A percentile compares a stretch with the other conserved stretches of the same genome.
phyloP scores from a whole-genome alignment of 164 flowering plant genomes.

The Stephania japonica region DNA sequence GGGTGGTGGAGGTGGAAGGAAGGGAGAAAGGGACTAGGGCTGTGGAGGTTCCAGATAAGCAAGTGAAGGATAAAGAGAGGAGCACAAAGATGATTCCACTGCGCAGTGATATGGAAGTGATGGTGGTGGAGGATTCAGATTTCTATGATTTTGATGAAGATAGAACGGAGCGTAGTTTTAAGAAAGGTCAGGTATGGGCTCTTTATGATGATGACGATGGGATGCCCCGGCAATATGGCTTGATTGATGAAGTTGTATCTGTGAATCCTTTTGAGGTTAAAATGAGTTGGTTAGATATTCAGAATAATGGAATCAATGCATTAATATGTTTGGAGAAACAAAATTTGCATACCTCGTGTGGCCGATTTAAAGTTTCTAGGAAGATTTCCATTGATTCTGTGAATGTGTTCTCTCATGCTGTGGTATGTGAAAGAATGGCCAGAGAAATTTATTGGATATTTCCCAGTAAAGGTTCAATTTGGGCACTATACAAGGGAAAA shows the following conservation, averaged over 20 bases:
- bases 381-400: constrained; percentile 37
- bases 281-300: constrained; percentile 71
- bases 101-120: constrained; percentile 31
- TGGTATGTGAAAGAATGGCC: constrained; percentile 74
- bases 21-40: constrained; percentile 11
- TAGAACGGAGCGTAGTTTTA: constrained; percentile 63
- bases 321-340: constrained; percentile 35
- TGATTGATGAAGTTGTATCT: constrained; percentile 65
- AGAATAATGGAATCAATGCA: constrained; percentile 39
- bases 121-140: constrained; percentile 71
- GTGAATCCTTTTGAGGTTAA: constrained; percentile 62
- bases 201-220: constrained; percentile 79
- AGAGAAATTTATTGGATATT: constrained; percentile 68
- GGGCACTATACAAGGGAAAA: constrained; percentile 64
- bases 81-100: not conserved
- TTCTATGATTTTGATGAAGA: constrained; percentile 89
- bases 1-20: constrained; percentile 12
- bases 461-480: constrained; percentile 85
- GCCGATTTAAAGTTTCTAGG: constrained; percentile 57
- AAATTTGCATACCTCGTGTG: constrained; percentile 56
- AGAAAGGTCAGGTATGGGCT: constrained; percentile 87
- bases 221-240: constrained; percentile 86
- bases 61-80: constrained; percentile 7
- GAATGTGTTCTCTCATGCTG: constrained; percentile 73
- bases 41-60: not conserved